phyloP scores from a whole-genome alignment of 2,329 filamentous ascomycete genomes.

The Microdochium paspali region DNA sequence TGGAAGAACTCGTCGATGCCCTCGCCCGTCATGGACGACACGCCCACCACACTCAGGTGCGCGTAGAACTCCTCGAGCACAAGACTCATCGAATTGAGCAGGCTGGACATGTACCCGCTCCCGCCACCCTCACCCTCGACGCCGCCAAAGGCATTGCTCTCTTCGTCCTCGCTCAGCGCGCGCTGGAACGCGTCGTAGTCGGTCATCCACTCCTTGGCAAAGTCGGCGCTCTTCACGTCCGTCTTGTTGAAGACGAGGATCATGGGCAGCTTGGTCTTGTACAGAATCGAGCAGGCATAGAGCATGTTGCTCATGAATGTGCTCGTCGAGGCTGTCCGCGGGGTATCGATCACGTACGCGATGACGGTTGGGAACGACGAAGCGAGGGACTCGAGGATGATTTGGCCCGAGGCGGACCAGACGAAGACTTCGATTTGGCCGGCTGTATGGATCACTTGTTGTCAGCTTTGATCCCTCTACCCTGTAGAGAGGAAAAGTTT shows the following conservation, averaged over 20 bases:
- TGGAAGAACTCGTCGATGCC: constrained; percentile 91
- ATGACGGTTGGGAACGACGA: constrained; percentile 94
- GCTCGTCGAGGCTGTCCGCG: constrained; percentile 81
- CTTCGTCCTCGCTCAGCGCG: constrained; percentile 73
- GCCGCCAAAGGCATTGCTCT: constrained; percentile 65
- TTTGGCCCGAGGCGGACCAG: constrained; percentile 92
- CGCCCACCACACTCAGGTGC: constrained; percentile 84
- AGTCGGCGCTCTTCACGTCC: constrained; percentile 82
- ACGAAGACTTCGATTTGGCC: constrained; percentile 99
- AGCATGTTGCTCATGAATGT: constrained; percentile 99
- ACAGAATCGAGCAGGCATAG: constrained; percentile 95
- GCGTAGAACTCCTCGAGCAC: constrained; percentile 97
- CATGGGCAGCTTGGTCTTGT: constrained; percentile 98
- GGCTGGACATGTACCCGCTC: constrained; percentile 90
- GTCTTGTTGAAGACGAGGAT: constrained; percentile 99
- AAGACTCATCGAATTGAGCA: constrained; percentile 95
- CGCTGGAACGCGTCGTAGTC: constrained; percentile 95
- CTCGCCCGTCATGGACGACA: constrained; percentile 85
- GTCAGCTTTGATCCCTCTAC: neutral
- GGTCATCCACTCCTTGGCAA: constrained; percentile 98
- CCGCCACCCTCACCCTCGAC: constrained; percentile 62
- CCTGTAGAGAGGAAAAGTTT: no score
- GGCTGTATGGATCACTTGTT: constrained; percentile 23
- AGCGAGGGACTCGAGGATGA: constrained; percentile 84
- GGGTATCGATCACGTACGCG: constrained; percentile 95